These are phyloP conservation scores for Alternaria sp. DNA, from an alignment of 2,329 filamentous ascomycete genomes.

Conservation along the genomic window DNA sequence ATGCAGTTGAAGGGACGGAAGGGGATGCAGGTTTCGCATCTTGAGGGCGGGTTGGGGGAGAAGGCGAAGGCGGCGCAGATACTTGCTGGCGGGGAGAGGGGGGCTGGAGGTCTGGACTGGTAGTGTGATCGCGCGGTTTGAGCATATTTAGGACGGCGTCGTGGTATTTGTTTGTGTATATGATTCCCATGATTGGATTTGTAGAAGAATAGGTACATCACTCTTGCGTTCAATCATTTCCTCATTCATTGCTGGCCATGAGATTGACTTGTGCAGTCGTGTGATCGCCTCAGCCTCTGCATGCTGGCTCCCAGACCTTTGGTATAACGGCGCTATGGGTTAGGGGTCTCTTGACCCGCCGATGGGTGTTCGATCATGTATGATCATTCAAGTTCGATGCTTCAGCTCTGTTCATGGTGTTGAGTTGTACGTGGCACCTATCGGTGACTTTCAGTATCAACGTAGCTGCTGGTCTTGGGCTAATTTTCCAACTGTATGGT, in stretches of 20 bases:
- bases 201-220: not conserved
- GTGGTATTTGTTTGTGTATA: not conserved
- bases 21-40: constrained; percentile 52
- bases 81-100: constrained; percentile 55
- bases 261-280: not conserved
- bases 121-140: constrained; percentile 27
- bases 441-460: not conserved
- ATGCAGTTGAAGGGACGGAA: constrained; percentile 60
- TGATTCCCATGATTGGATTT: not conserved
- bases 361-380: not conserved
- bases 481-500: not conserved
- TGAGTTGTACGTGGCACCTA: not conserved
- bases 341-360: not conserved
- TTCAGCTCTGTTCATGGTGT: not conserved
- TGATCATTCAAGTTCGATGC: not conserved
- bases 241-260: not conserved
- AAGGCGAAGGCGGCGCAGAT: constrained; percentile 53
- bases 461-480: not conserved
- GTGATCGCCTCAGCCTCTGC: not conserved
- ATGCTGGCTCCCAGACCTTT: not conserved
- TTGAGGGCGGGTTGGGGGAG: constrained; percentile 53
- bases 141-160: not conserved
- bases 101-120: constrained; percentile 54
- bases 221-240: not conserved
- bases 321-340: not conserved